Conservation (phyloP, 306 rosid genomes). For the Vigna mungo region DNA sequence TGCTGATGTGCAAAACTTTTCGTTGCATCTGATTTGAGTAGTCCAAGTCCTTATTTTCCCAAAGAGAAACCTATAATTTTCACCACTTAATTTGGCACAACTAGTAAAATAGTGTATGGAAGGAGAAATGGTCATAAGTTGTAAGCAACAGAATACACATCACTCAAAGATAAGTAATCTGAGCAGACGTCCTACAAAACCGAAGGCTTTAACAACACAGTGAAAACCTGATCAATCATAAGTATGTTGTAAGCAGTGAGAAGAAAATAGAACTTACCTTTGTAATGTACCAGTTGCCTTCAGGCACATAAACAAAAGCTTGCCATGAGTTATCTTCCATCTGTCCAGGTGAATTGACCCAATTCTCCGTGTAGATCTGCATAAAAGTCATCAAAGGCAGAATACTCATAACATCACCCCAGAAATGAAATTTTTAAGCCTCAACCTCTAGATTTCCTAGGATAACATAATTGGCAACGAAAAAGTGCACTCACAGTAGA, state of each 20-base stretch:
- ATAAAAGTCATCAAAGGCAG: conserved; percentile 33
- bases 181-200: conserved; percentile 21
- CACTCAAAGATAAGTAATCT: conserved; percentile 5
- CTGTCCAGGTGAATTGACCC: conserved; percentile 94
- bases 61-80: not conserved
- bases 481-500: conserved; percentile 72
- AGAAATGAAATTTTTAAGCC: conserved; percentile 2
- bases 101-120: conserved; percentile 5
- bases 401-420: conserved; percentile 5
- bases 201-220: conserved; percentile 16
- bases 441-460: conserved; percentile 24
- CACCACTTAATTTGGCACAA: conserved; percentile 23
- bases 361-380: conserved; percentile 92
- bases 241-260: conserved; percentile 22
- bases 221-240: conserved; percentile 26
- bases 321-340: conserved; percentile 92
- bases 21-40: not conserved
- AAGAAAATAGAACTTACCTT: conserved; percentile 58
- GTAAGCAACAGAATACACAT: not conserved
- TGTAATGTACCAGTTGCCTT: conserved; percentile 83
- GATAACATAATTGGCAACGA: conserved; percentile 18
- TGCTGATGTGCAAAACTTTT: conserved; percentile 10
- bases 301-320: conserved; percentile 75
- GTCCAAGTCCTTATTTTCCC: conserved; percentile 13
- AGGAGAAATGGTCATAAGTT: not conserved